A percentile compares a stretch with the other conserved stretches of the same genome.
Conservation (phyloP, 352 stramenopile genomes). For the Stephanocyclus meneghinianus region DNA sequence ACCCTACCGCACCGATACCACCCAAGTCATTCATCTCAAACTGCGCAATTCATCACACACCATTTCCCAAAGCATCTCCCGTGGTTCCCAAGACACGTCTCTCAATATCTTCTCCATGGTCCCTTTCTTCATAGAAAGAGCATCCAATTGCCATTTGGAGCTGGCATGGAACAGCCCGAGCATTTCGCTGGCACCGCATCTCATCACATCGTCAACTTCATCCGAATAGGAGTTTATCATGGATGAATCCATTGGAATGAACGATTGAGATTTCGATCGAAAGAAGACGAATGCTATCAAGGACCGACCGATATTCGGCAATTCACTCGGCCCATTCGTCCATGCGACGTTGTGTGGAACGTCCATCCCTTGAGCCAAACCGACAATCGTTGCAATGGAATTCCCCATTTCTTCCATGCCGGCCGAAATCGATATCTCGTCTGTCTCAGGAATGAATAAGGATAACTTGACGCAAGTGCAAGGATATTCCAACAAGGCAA, state of each 20-base stretch:
- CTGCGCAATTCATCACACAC: conserved; percentile 5
- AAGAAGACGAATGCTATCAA: conserved; percentile 63
- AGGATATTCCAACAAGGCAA: conserved; percentile 63
- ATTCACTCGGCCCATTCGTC: conserved; percentile 22
- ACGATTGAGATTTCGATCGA: conserved; percentile 51
- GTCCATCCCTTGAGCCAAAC: conserved; percentile 49
- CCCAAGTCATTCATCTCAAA: background rate
- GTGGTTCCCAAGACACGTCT: conserved; percentile 26
- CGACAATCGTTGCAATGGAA: conserved; percentile 41
- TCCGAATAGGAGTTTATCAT: background rate
- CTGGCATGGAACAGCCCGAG: conserved; percentile 66
- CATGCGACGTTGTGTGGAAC: conserved; percentile 51
- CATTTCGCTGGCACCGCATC: conserved; percentile 61
- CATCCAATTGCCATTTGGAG: conserved; percentile 54
- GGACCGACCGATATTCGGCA: background rate
- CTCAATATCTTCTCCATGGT: conserved; percentile 8
- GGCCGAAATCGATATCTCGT: background rate
- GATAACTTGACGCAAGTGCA: conserved; percentile 65
- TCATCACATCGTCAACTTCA: background rate
- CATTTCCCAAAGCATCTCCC: conserved; percentile 6
- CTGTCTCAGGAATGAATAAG: background rate
- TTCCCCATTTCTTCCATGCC: conserved; percentile 28
- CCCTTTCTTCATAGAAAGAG: conserved; percentile 6
- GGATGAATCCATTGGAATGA: conserved; percentile 10
- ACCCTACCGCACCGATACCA: too few species aligned